Evolutionary conservation across 1,284 basidiomycete genomes (phyloP).

Genomic region (Anthracocystis setariae): DNA sequence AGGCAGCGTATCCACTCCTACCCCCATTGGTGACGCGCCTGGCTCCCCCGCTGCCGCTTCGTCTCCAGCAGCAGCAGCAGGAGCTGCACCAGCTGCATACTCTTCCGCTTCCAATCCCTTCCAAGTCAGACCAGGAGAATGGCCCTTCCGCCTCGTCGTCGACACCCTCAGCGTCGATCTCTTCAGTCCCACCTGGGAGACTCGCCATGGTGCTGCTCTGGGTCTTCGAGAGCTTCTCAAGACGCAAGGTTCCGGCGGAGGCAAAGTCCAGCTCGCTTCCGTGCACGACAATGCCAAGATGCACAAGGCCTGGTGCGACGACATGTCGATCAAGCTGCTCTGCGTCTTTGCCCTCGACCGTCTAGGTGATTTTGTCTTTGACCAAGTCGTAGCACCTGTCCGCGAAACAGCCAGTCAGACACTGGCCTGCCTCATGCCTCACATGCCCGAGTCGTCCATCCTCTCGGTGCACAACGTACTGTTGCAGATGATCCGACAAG

Average conservation of each 20-base stretch:
- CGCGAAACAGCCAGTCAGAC: conserved; percentile 96
- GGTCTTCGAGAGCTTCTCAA: conserved; percentile 90
- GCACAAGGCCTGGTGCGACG: conserved; percentile 89
- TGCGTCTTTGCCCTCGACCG: conserved; percentile 94
- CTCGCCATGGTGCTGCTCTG: conserved; percentile 91
- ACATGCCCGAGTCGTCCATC: conserved; percentile 81
- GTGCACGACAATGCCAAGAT: conserved; percentile 36
- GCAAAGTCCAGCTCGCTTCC: conserved; percentile 70
- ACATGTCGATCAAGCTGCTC: conserved; percentile 84
- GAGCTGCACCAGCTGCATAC: conserved; percentile 35
- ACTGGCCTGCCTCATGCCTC: conserved; percentile 84
- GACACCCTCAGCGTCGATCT: conserved; percentile 85
- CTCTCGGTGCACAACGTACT: conserved; percentile 83
- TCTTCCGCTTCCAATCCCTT: conserved; percentile 50
- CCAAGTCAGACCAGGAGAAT: conserved; percentile 73
- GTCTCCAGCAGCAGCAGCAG: conserved; percentile 29
- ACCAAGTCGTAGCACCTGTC: conserved; percentile 96
- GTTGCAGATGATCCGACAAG: conserved; percentile 91
- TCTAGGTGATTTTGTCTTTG: conserved; percentile 96
- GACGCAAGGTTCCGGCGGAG: conserved; percentile 82
- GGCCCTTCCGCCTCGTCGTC: conserved; percentile 88
- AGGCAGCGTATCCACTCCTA: conserved; percentile 35
- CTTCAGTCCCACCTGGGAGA: conserved; percentile 87
- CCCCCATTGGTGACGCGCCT: conserved; percentile 34
- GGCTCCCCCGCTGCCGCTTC: conserved; percentile 30